phyloP scores from a whole-genome alignment of 2,329 filamentous ascomycete species.

The Aspergillus flavus region DNA sequence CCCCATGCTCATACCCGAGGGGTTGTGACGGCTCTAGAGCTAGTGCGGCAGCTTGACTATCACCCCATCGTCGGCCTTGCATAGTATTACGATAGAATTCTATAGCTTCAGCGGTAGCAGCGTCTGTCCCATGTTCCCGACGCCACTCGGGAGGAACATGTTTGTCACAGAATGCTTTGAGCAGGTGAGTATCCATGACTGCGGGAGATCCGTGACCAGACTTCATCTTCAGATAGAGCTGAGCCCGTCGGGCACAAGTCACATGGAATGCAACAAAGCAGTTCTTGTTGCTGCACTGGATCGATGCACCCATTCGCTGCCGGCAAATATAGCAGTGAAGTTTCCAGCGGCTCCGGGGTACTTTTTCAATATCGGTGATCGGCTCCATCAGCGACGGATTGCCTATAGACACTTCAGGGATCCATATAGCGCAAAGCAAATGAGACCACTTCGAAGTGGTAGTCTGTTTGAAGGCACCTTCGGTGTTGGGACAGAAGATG shows the following conservation, averaged over 20 bases:
- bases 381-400: slow-evolving; percentile 99
- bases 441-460: slow-evolving; percentile 97
- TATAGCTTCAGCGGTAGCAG: slow-evolving; percentile 79
- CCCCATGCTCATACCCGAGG: slow-evolving; percentile 55
- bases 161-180: slow-evolving; percentile 95
- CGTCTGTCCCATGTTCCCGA: slow-evolving; percentile 79
- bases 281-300: slow-evolving; percentile 96
- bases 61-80: slow-evolving; percentile 87
- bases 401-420: slow-evolving; percentile 91
- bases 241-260: slow-evolving; percentile 86
- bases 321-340: slow-evolving; percentile 94
- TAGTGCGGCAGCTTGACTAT: slow-evolving; percentile 81
- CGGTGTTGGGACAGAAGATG: slow-evolving; percentile 97
- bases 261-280: slow-evolving; percentile 98
- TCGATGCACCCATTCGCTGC: slow-evolving; percentile 96
- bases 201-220: slow-evolving; percentile 78
- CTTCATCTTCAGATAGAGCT: slow-evolving; percentile 95
- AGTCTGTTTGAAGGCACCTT: slow-evolving; percentile 97
- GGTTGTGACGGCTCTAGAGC: slow-evolving; percentile 75
- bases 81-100: slow-evolving; percentile 88
- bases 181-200: slow-evolving; percentile 75
- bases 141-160: slow-evolving; percentile 90
- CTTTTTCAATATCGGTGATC: slow-evolving; percentile 96
- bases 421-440: slow-evolving; percentile 96
- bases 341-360: slow-evolving; percentile 92